Conservation (phyloP, 495 filamentous ascomycete genomes). For the Copromyces sp. region DNA sequence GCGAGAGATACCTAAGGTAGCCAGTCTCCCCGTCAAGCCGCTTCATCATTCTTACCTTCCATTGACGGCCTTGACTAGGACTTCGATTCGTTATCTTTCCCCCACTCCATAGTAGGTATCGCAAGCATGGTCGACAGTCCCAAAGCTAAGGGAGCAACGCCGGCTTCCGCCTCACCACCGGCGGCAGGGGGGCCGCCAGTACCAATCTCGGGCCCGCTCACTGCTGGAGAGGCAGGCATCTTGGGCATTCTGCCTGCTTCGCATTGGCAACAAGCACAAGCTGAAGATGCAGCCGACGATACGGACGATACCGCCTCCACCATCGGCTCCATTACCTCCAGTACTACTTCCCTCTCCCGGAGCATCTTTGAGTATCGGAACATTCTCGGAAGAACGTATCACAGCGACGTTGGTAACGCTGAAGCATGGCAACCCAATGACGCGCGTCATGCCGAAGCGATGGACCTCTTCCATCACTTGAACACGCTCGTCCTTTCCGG, state of each 20-base stretch:
- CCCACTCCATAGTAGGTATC: neutral
- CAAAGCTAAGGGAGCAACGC: neutral
- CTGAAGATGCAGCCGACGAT: neutral
- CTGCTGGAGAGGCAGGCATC: neutral
- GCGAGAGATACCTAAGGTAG: neutral
- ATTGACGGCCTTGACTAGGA: neutral
- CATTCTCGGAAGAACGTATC: slow-evolving; percentile 31
- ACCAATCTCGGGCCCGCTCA: neutral
- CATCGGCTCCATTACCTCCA: neutral
- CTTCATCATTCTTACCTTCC: neutral
- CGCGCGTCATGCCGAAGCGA: slow-evolving; percentile 10
- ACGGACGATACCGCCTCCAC: neutral
- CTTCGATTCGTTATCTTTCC: neutral
- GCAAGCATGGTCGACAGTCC: neutral
- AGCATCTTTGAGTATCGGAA: slow-evolving; percentile 38
- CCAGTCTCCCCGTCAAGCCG: neutral
- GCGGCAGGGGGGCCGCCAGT: neutral
- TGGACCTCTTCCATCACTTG: slow-evolving; percentile 8
- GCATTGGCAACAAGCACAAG: neutral
- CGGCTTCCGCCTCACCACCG: neutral
- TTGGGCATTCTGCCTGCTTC: neutral
- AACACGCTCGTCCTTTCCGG: slow-evolving; percentile 37
- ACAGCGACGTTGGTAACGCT: slow-evolving; percentile 9
- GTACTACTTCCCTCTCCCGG: slow-evolving; percentile 34
- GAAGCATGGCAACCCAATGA: slow-evolving; percentile 20